Evolutionary conservation across 768 basidiomycete genomes (phyloP).

Genomic region (Exsudoporus frostii): DNA sequence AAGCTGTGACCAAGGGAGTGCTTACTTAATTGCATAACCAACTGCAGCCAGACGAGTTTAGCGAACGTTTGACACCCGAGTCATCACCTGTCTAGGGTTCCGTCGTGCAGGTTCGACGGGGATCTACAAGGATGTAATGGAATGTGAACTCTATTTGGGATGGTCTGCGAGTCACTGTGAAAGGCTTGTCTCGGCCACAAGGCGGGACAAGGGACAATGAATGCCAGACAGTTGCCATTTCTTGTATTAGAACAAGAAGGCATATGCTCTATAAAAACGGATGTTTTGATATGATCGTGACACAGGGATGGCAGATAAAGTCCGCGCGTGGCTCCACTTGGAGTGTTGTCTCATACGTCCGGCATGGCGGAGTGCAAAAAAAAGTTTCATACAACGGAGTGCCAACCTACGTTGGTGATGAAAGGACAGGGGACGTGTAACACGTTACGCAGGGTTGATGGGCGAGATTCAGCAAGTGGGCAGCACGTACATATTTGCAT

Average conservation of each 20-base stretch:
- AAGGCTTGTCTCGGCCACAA: conserved; percentile 12
- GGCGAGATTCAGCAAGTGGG: conserved; percentile 25
- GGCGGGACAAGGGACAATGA: conserved; percentile 6
- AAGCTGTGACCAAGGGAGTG: conserved; percentile 18
- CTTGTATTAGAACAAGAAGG: conserved; percentile 9
- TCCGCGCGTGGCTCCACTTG: conserved; percentile 11
- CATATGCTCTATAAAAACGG: conserved; percentile 10
- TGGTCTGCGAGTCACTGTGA: conserved; percentile 5
- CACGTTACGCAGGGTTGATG: conserved; percentile 19
- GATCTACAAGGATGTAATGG: conserved; percentile 10
- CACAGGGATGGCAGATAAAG: conserved; percentile 5
- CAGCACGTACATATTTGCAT: conserved; percentile 23
- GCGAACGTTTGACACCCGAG: conserved; percentile 17
- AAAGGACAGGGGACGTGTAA: conserved; percentile 7
- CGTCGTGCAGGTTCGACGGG: conserved; percentile 22
- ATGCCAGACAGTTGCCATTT: background rate
- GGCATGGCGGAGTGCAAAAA: conserved; percentile 11
- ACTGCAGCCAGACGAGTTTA: conserved; percentile 7
- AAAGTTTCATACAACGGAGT: conserved; percentile 11
- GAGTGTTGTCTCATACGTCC: background rate
- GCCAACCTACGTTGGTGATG: background rate
- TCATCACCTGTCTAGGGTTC: conserved; percentile 18
- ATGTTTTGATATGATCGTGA: conserved; percentile 2
- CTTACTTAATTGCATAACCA: conserved; percentile 24
- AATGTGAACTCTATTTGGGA: conserved; percentile 12